Evolutionary conservation across 257 asterid species (phyloP).

Genomic region (Handroanthus guayacan): DNA sequence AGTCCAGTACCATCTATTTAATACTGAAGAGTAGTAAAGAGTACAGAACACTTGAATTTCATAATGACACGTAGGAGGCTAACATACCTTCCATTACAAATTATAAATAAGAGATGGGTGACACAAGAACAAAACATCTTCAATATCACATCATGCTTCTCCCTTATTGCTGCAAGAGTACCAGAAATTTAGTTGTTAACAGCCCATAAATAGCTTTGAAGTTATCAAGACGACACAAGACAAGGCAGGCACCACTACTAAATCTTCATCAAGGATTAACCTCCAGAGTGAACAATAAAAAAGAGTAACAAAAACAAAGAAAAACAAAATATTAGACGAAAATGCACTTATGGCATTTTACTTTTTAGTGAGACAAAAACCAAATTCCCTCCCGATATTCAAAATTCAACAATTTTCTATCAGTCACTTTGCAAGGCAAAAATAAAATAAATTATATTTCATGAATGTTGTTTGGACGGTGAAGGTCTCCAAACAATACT

Average conservation of each 20-base stretch:
- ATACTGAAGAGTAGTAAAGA: constrained; percentile 2
- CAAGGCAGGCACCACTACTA: constrained; percentile 7
- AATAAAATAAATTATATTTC: not conserved
- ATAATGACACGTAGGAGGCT: constrained; percentile 19
- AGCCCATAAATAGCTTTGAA: constrained; percentile 21
- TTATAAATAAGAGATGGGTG: constrained; percentile 58
- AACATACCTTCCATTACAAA: constrained; percentile 69
- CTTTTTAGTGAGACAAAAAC: not conserved
- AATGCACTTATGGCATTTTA: not conserved
- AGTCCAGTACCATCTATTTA: constrained; percentile 21
- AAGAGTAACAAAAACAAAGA: not conserved
- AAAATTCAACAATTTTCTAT: too few species aligned
- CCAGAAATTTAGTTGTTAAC: constrained; percentile 34
- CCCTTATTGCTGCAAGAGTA: constrained; percentile 64
- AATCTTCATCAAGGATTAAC: constrained; percentile 9
- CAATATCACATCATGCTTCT: constrained; percentile 57
- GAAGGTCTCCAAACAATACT: too few species aligned
- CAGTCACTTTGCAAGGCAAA: too few species aligned
- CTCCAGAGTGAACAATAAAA: not conserved
- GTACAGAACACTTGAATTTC: not conserved
- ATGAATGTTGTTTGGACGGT: too few species aligned
- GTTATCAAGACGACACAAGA: constrained; percentile 13
- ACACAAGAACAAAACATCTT: constrained; percentile 61
- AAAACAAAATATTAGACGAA: not conserved
- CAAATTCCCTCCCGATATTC: too few species aligned